phyloP scores from a whole-genome alignment of 2,329 filamentous ascomycete genomes.

The Colletotrichum liriopes region DNA sequence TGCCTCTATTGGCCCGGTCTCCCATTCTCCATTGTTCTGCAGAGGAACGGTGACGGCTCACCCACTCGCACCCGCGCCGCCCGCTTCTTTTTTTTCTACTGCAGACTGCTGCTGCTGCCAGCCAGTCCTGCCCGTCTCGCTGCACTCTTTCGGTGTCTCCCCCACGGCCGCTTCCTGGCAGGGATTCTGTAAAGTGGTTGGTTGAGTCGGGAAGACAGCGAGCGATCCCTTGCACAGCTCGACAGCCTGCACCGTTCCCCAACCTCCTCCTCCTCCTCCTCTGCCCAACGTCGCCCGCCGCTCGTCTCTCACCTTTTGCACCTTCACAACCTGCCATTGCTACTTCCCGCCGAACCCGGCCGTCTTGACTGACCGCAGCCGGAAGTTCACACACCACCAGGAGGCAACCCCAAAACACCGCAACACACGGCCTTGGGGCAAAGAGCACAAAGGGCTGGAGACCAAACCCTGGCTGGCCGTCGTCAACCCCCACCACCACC shows the following conservation, averaged over 20 bases:
- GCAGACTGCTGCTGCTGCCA: not conserved
- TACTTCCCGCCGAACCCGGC: not conserved
- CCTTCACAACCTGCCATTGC: not conserved
- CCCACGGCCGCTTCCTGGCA: not conserved
- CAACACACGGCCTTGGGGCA: not conserved
- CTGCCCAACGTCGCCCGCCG: not conserved
- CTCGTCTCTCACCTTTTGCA: not conserved
- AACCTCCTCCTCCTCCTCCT: conserved; percentile 2
- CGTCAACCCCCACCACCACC: not conserved
- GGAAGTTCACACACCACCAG: not conserved
- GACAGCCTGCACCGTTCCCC: conserved; percentile 3
- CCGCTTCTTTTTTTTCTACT: not conserved
- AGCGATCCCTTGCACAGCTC: not conserved
- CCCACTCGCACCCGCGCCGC: not conserved
- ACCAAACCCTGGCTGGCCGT: not conserved
- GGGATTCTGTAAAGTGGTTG: conserved; percentile 16
- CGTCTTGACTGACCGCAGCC: conserved; percentile 1
- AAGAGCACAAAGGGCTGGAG: not conserved
- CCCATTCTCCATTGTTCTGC: not conserved
- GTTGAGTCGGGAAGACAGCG: not conserved
- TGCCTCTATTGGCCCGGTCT: not conserved
- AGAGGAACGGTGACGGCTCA: not conserved
- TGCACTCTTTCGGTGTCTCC: not conserved
- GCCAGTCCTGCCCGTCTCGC: not conserved
- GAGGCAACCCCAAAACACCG: not conserved